Conservation (phyloP, 148 eudicot species). For the Nepenthes gracilis region DNA sequence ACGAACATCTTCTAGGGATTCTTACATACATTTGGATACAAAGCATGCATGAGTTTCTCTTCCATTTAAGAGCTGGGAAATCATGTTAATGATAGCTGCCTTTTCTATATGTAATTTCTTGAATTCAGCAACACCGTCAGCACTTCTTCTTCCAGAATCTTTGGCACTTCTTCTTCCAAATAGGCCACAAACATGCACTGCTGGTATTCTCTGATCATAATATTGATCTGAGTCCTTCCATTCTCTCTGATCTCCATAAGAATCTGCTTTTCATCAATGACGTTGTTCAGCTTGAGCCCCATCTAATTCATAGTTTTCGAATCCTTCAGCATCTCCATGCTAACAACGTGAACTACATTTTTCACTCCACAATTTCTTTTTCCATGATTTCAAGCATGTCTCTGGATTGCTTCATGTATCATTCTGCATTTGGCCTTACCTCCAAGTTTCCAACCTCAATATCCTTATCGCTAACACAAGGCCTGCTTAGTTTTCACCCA, state of each 20-base stretch:
- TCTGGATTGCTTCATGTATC: constrained; percentile 37
- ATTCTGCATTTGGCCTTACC: constrained; percentile 66
- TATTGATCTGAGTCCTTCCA: constrained; percentile 42
- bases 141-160: constrained; percentile 54
- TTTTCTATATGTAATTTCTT: constrained; percentile 28
- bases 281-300: constrained; percentile 29
- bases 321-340: constrained; percentile 32
- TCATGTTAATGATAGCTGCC: constrained; percentile 24
- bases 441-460: constrained; percentile 32
- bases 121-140: constrained; percentile 12
- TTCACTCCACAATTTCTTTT: constrained; percentile 39
- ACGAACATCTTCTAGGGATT: constrained; percentile 41
- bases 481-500: no score
- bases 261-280: constrained; percentile 40
- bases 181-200: constrained; percentile 35
- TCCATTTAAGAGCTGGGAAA: constrained; percentile 21
- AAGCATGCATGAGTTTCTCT: constrained; percentile 14
- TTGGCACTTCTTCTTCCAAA: constrained; percentile 44
- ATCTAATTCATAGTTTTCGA: constrained; percentile 28
- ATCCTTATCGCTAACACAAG: no score
- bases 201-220: constrained; percentile 44
- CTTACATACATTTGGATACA: constrained; percentile 31
- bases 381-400: constrained; percentile 42
- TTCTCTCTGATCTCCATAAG: constrained; percentile 46
- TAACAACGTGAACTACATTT: constrained; percentile 25